A percentile compares a stretch with the other conserved stretches of the same genome.
phyloP scores from a whole-genome alignment of 768 basidiomycete genomes.

The Pleurotus pulmonarius region DNA sequence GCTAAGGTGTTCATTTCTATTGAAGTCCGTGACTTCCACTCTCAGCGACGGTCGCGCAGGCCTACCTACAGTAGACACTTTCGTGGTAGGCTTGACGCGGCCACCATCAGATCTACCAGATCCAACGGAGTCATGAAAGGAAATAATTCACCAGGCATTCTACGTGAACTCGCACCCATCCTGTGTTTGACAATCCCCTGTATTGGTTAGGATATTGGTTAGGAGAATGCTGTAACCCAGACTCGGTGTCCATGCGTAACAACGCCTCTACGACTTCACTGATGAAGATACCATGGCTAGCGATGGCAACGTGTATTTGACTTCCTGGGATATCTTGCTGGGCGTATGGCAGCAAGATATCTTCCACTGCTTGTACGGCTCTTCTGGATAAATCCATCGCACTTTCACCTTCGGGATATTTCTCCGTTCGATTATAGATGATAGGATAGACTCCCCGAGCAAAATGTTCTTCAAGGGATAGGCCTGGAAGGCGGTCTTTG shows the following conservation, averaged over 20 bases:
- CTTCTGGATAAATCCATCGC: conserved; percentile 56
- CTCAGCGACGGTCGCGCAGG: conserved; percentile 22
- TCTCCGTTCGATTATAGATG: conserved; percentile 38
- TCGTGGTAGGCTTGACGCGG: neutral
- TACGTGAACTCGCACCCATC: conserved; percentile 57
- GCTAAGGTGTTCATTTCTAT: conserved; percentile 51
- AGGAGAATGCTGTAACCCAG: conserved; percentile 18
- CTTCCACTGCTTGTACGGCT: conserved; percentile 46
- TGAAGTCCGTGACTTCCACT: conserved; percentile 49
- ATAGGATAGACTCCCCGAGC: conserved; percentile 51
- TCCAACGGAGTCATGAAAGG: conserved; percentile 10
- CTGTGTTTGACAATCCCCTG: conserved; percentile 62
- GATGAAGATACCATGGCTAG: conserved; percentile 77
- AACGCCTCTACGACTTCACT: conserved; percentile 53
- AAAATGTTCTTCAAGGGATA: conserved; percentile 45
- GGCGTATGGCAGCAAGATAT: conserved; percentile 57
- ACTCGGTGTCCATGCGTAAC: conserved; percentile 31
- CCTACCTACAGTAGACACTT: conserved; percentile 11
- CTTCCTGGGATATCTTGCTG: conserved; percentile 30
- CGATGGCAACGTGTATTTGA: conserved; percentile 54
- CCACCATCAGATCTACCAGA: conserved; percentile 14
- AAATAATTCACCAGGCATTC: conserved; percentile 34
- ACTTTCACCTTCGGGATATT: conserved; percentile 73
- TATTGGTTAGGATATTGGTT: conserved; percentile 33
- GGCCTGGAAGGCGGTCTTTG: conserved; percentile 16